Conservation (phyloP, 2,329 filamentous ascomycete species). For the Penicillium vulpinum region DNA sequence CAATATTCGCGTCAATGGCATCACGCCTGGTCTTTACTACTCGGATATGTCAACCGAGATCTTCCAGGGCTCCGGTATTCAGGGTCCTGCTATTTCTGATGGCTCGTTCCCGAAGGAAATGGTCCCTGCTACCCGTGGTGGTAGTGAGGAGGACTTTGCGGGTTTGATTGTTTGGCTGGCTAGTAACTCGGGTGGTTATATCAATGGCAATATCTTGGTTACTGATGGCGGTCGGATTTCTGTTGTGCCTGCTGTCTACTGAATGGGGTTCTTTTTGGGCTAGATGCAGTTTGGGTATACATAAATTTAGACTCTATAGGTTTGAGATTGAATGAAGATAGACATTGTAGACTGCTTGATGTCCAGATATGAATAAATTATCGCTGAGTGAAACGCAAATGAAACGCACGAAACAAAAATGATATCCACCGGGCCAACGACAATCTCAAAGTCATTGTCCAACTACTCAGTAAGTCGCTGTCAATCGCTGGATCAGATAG, state of each 20-base stretch:
- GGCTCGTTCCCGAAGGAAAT: constrained; percentile 45
- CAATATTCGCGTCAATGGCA: constrained; percentile 51
- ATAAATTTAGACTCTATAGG: neutral
- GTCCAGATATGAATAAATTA: neutral
- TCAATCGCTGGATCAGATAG: constrained; percentile 75
- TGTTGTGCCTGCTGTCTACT: constrained; percentile 58
- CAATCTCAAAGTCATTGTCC: neutral
- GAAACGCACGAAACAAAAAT: too few species aligned
- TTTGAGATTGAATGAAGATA: neutral
- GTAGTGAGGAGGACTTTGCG: constrained; percentile 63
- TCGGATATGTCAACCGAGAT: constrained; percentile 60
- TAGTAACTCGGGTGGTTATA: constrained; percentile 63
- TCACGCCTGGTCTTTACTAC: constrained; percentile 57
- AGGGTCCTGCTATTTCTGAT: constrained; percentile 36
- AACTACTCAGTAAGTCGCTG: constrained; percentile 62
- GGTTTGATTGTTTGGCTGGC: constrained; percentile 66
- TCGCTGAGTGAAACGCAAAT: neutral
- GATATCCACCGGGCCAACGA: neutral
- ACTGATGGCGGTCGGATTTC: constrained; percentile 64
- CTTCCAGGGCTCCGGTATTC: constrained; percentile 44
- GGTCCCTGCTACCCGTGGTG: constrained; percentile 61
- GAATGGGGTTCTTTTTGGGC: neutral
- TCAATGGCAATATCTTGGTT: constrained; percentile 64
- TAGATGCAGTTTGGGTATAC: neutral
- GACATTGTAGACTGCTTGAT: neutral